Conservation (phyloP, 805 yeast species). For the Kregervanrija delftensis region DNA sequence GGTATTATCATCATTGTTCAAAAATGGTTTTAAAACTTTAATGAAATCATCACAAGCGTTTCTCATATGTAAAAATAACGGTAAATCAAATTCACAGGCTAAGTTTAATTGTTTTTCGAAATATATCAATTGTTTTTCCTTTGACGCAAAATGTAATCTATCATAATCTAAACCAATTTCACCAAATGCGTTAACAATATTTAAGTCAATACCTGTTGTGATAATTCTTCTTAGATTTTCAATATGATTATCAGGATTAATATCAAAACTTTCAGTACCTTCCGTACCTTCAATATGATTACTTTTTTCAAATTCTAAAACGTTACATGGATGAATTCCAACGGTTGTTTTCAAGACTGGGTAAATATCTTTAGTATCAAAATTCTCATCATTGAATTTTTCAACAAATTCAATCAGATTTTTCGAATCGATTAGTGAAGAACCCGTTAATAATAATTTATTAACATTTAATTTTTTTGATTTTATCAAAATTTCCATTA, state of each 20-base stretch:
- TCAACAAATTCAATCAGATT: slow-evolving; percentile 52
- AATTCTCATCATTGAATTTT: slow-evolving; percentile 9
- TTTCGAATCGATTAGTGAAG: slow-evolving; percentile 60
- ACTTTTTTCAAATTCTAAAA: slow-evolving; percentile 39
- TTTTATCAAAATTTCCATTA: slow-evolving; percentile 54
- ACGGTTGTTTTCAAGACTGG: slow-evolving; percentile 56
- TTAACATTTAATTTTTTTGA: slow-evolving; percentile 62
- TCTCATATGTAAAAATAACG: slow-evolving; percentile 87
- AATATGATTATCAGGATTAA: slow-evolving; percentile 35
- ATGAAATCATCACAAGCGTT: slow-evolving; percentile 78
- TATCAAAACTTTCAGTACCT: slow-evolving; percentile 7
- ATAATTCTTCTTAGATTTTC: slow-evolving; percentile 43
- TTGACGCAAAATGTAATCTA: slow-evolving; percentile 68
- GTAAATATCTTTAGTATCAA: slow-evolving; percentile 11
- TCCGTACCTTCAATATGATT: too few relatives aligned
- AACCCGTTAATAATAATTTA: slow-evolving; percentile 76
- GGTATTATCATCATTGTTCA: slow-evolving; percentile 31
- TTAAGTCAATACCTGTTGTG: slow-evolving; percentile 37
- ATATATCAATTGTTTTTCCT: slow-evolving; percentile 56
- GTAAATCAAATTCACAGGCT: slow-evolving; percentile 52
- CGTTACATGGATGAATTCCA: slow-evolving; percentile 95
- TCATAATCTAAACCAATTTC: slow-evolving; percentile 96
- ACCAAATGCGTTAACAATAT: slow-evolving; percentile 76
- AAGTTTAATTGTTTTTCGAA: slow-evolving; percentile 72
- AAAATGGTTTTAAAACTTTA: slow-evolving; percentile 52